Base-by-base conservation (phyloP, 2,329 filamentous ascomycete genomes). In the Xylaria sp. region DNA sequence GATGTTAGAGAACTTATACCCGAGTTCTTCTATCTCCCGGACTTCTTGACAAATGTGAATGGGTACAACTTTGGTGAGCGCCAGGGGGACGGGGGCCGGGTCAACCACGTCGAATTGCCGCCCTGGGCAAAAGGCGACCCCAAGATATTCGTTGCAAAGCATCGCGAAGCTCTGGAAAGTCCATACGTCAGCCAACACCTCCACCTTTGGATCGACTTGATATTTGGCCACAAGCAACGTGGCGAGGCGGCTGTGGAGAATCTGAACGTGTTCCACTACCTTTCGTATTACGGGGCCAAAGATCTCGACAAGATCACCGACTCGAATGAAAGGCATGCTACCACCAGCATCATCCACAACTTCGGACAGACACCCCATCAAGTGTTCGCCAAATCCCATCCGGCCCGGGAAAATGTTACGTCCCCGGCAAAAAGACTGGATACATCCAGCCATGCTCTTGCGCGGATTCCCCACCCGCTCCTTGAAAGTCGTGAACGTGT, bases 281-380 rank as follows among this genome's bases (percentile, higher is more conserved):
- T 97, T 18, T 97, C 93, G 0, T 99, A 99, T 68, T 90, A 92
- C 57, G 95, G 94, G 6, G 92, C 93, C 2, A 95, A 90, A 60
- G 91, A 99, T 69, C 77, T 99, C 4, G 94, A 99, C 70, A 87
- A 86, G 48, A 97, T 99, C 56, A 85, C 88, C 7, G 93, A 97
- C 68, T 89, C 90, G 0, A 85, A 93, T 51, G 92, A 97, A 71
- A 83, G 92, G 40, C 79, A 92, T 6, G 90, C 93, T 4, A 93
- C 92, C 0, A 97, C 96, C 49, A 91, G 91, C 29, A 96, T 97
- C 63, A 97, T 99, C 64, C 93, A 99, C 73, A 97, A 97, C 65
- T 99, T 99, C 71, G 94, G 94, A 0, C 94, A 99, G 71, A 99
- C 95, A 1, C 94, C 95, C 1, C 90, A 95, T 64, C 95, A 99